phyloP scores from a whole-genome alignment of 805 yeast species.

The Kazachstania psychrophila region DNA sequence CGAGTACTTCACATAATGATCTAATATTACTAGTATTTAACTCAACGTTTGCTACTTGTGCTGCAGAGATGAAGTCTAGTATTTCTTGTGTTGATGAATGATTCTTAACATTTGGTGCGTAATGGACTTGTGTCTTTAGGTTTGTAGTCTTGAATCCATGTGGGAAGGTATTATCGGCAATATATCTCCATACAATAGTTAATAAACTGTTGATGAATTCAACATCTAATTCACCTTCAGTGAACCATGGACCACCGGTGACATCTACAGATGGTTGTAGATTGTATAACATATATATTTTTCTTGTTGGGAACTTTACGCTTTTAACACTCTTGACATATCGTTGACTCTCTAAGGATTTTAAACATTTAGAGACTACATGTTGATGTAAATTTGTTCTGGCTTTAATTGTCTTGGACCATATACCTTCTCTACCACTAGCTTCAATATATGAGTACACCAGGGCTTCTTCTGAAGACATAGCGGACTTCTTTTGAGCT shows the following conservation, averaged over 20 bases:
- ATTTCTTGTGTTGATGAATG: slow-evolving; percentile 69
- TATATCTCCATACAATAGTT: slow-evolving; percentile 80
- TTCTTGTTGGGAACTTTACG: slow-evolving; percentile 88
- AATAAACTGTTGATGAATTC: slow-evolving; percentile 82
- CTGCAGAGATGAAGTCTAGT: slow-evolving; percentile 57
- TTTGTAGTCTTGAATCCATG: slow-evolving; percentile 42
- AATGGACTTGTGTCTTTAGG: slow-evolving; percentile 26
- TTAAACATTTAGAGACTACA: slow-evolving; percentile 76
- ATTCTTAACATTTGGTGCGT: slow-evolving; percentile 48
- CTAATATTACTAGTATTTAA: slow-evolving; percentile 64
- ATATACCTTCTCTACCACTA: slow-evolving; percentile 88
- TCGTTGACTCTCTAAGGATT: slow-evolving; percentile 68
- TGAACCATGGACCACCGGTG: slow-evolving; percentile 99
- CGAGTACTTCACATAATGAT: slow-evolving; percentile 77
- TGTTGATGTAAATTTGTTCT: slow-evolving; percentile 86
- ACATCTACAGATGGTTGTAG: slow-evolving; percentile 91
- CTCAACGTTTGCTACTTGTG: slow-evolving; percentile 76
- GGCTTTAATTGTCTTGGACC: slow-evolving; percentile 88
- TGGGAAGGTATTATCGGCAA: slow-evolving; percentile 70
- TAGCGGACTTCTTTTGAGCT: slow-evolving; percentile 65
- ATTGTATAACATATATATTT: slow-evolving; percentile 90
- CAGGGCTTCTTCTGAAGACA: slow-evolving; percentile 83
- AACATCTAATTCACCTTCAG: slow-evolving; percentile 88
- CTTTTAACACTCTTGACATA: slow-evolving; percentile 83
- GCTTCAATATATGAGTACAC: slow-evolving; percentile 88